Percentiles rank a stretch among this genome's conserved stretches.
Conservation (phyloP, 2,329 filamentous ascomycete species). For the Gnomoniopsis sp. region DNA sequence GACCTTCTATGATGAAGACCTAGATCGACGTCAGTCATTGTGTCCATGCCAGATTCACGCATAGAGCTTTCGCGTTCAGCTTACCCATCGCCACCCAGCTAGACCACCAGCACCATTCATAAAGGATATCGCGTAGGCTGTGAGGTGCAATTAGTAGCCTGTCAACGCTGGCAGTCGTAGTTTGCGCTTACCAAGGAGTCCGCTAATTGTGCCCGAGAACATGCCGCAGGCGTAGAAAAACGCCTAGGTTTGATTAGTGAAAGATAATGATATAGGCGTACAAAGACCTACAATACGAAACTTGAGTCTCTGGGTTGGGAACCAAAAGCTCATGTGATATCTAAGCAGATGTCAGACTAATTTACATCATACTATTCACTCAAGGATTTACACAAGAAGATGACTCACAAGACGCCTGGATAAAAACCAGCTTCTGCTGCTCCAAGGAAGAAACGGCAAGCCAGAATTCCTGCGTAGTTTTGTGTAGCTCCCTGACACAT, state of each 20-base stretch:
- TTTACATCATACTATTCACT: no score
- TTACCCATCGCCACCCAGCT: constrained; percentile 26
- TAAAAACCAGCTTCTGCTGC: constrained; percentile 29
- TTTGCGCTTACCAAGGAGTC: constrained; percentile 20
- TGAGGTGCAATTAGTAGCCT: neutral
- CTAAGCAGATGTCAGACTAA: neutral
- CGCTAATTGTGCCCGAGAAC: constrained; percentile 31
- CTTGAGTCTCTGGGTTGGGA: constrained; percentile 28
- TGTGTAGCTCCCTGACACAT: constrained; percentile 24
- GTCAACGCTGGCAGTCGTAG: neutral
- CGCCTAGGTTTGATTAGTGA: constrained; percentile 16
- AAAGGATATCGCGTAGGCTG: constrained; percentile 26
- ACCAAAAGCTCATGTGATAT: constrained; percentile 30
- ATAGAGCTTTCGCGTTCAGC: neutral
- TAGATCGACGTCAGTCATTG: constrained; percentile 4
- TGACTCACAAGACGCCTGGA: constrained; percentile 23
- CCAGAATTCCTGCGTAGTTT: constrained; percentile 25
- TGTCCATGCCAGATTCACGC: no score
- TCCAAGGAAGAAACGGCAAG: constrained; percentile 26
- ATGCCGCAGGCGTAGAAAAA: constrained; percentile 31
- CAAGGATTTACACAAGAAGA: no score
- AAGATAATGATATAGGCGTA: neutral
- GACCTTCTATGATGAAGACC: constrained; percentile 27
- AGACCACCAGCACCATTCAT: constrained; percentile 24
- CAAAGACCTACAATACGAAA: constrained; percentile 25